Evolutionary conservation across 2,329 filamentous ascomycete species (phyloP), one percentile per base, ranked within the genome.

Genomic region (Drechslerella stenobrocha): DNA sequence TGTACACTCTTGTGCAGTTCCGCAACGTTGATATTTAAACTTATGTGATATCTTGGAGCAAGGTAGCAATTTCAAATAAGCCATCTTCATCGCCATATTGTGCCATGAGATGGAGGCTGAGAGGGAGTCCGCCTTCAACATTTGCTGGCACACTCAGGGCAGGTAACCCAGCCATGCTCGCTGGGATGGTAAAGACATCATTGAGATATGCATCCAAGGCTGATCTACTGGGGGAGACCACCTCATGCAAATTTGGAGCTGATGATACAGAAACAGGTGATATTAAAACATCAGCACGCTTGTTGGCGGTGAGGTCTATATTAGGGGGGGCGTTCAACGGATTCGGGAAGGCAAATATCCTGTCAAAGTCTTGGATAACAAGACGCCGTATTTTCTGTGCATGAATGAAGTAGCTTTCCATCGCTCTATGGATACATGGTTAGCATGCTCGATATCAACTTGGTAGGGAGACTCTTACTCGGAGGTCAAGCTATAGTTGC

Each of bases 381-480:
- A 95, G 79, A 56, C 89, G 82, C 0, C 93, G 86, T 35, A 96
- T 84, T 71, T 87, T 87, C 77, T 98, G 93, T 45, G 93, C 93
- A 75, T 96, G 88, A 70, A 96, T 83, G 74, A 98, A 98, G 77
- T 97, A 96, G 75, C 97, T 98, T 76, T 96, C 88, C 74, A 95
- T 93, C 7, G 90, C 90, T 32, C 70, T 69, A 37, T 6, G 18
- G 8, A 13, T 26, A 4, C 13, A 42, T 4, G 2, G 28, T 47
- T 26, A 47, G 44, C 3, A 18, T 13, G 11, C 37, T 42, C 15
- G 9, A 18, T 4, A 18, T 42, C 9, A 18, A 30, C 15, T 20
- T 42, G 7, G 15, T 7, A 42, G 9, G 15, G 15, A 42, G 37
- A 18, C 4, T 11, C 46, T 30, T 60, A 67, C 69, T 88, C 84